These are phyloP conservation scores for Calonectria multiphialidica DNA, from an alignment of 2,329 filamentous ascomycete genomes.

Conservation along the genomic window DNA sequence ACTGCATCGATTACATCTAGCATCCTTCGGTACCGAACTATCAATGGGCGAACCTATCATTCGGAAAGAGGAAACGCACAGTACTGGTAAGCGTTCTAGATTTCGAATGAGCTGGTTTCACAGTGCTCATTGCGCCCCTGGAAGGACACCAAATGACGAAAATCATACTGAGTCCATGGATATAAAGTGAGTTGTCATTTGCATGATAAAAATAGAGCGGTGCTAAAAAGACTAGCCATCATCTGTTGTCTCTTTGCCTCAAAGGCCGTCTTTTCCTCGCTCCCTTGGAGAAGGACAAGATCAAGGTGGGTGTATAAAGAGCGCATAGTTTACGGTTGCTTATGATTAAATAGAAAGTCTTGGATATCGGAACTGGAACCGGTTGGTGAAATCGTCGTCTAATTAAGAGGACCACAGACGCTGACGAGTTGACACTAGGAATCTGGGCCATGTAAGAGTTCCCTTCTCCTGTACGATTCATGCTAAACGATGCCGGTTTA, in stretches of 20 bases:
- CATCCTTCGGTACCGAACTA: constrained; percentile 37
- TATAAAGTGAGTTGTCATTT: constrained; percentile 26
- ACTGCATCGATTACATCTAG: constrained; percentile 39
- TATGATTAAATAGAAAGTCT: constrained; percentile 21
- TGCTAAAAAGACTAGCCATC: constrained; percentile 10
- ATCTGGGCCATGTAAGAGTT: constrained; percentile 62
- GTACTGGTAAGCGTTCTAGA: constrained; percentile 35
- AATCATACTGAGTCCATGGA: constrained; percentile 38
- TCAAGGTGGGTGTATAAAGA: constrained; percentile 30
- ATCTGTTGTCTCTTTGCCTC: constrained; percentile 27
- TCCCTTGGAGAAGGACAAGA: constrained; percentile 36
- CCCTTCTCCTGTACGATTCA: fast-evolving
- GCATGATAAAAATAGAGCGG: fast-evolving
- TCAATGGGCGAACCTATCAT: constrained; percentile 40
- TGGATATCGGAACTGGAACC: constrained; percentile 68
- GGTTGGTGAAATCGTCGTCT: constrained; percentile 47
- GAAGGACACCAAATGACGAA: constrained; percentile 35
- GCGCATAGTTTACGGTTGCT: constrained; percentile 8
- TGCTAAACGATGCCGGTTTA: constrained; percentile 34
- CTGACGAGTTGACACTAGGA: neutral
- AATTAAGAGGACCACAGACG: neutral
- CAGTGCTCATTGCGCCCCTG: neutral
- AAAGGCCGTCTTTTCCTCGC: constrained; percentile 26
- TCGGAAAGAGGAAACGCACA: constrained; percentile 32
- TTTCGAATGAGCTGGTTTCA: neutral